Conservation (phyloP, 75 land plant species). For the Ceratopteris richardii region DNA sequence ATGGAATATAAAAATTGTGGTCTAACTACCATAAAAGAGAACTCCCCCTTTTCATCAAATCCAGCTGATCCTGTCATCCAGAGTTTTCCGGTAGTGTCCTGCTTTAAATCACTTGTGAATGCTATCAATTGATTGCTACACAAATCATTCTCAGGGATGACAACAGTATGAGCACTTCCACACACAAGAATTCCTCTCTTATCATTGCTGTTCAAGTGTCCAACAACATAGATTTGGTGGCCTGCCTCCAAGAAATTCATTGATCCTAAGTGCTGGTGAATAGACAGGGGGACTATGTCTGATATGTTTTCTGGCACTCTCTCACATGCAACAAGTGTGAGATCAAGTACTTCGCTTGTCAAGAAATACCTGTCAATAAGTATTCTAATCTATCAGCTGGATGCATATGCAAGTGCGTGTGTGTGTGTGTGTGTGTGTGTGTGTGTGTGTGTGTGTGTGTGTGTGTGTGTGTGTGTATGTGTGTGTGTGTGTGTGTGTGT, state of each 20-base stretch:
- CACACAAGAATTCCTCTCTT: neutral
- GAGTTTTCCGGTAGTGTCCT: neutral
- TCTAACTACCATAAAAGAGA: slow-evolving; percentile 6
- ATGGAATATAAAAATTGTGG: neutral
- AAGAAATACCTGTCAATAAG: slow-evolving; percentile 1
- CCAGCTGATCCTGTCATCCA: slow-evolving; percentile 12
- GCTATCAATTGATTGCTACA: neutral
- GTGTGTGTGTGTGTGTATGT: no score
- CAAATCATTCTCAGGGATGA: neutral
- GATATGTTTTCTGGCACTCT: neutral
- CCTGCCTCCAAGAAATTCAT: slow-evolving; percentile 4
- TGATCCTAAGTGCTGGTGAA: slow-evolving; percentile 1
- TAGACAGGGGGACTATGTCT: neutral
- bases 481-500: no score
- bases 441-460: no score
- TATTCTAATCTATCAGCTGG: no score
- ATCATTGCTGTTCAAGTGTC: neutral
- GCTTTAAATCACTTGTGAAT: neutral
- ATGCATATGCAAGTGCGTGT: no score
- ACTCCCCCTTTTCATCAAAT: slow-evolving; percentile 7
- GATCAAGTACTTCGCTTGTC: slow-evolving; percentile 5
- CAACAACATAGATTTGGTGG: slow-evolving; percentile 3
- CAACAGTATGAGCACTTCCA: neutral
- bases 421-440: no score
- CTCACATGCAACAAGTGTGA: slow-evolving; percentile 11